Evolutionary conservation across 2,329 filamentous ascomycete genomes (phyloP).

Genomic region (Epicoccum sorghinum): DNA sequence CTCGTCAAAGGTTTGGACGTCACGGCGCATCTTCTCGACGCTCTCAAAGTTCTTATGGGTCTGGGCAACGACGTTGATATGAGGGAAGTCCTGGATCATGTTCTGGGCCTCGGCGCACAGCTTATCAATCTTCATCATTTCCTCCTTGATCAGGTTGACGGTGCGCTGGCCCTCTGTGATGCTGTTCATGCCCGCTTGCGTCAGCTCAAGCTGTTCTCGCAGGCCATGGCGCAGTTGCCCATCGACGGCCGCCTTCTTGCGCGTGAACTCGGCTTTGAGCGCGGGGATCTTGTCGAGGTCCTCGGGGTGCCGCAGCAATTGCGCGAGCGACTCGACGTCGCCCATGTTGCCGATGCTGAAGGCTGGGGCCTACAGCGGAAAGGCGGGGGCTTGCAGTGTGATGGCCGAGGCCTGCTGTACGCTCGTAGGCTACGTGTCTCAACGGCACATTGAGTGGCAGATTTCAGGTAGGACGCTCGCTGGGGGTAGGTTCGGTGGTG

Average conservation of each 20-base stretch:
- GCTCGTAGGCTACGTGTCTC: too few species aligned
- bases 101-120: conserved; percentile 96
- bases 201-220: conserved; percentile 90
- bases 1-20: conserved; percentile 85
- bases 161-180: conserved; percentile 90
- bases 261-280: conserved; percentile 88
- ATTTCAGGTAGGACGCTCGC: too few species aligned
- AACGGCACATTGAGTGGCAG: too few species aligned
- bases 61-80: conserved; percentile 89
- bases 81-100: conserved; percentile 95
- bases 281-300: conserved; percentile 94
- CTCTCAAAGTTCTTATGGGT: conserved; percentile 96
- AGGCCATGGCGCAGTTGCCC: conserved; percentile 86
- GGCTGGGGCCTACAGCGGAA: not conserved
- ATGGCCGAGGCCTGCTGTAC: too few species aligned
- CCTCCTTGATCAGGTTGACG: conserved; percentile 91
- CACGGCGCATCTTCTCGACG: conserved; percentile 89
- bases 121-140: conserved; percentile 98
- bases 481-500: too few species aligned
- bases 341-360: conserved; percentile 56
- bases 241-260: conserved; percentile 92
- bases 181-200: conserved; percentile 88
- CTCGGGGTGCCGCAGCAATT: conserved; percentile 92
- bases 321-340: conserved; percentile 72
- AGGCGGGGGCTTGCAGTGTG: not conserved